Base-by-base conservation (phyloP, 73 alveolate species). In the Durusdinium trenchii region DNA sequence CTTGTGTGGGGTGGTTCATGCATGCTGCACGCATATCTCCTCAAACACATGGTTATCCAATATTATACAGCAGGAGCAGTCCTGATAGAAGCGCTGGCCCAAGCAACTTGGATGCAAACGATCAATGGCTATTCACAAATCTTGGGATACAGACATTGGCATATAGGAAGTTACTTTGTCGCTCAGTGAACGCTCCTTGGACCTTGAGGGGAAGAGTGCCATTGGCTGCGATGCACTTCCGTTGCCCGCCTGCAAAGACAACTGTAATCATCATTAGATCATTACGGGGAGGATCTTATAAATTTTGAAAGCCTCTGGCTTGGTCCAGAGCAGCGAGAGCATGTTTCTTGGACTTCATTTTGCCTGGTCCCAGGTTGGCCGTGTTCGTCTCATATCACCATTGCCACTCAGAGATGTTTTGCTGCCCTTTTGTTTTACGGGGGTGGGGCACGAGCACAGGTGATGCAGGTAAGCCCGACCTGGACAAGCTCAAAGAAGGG, bases 31-130 rank as follows among this genome's bases (percentile, higher is more conserved):
- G n/a, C n/a, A n/a, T n/a, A n/a, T n/a, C n/a, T n/a, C n/a, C n/a
- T n/a, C n/a, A n/a, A n/a, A n/a, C n/a, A n/a, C n/a, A n/a, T n/a
- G n/a, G n/a, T n/a, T 20, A 54, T 54, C 64, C 64, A 12, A 20
- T 1, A 32, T 60, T 60, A 32, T 18, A 6, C 43, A 12, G 86
- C 36, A 89, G 96, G 96, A 64, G 96, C 96, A 64, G 96, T 90
- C 86, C 57, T 90, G 48, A 67, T 90, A 47, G 96, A 90, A 90
- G 96, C 96, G n/a, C 61, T 90, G 96, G 96, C 96, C 50, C 69
- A 51, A 50, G 96, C 92, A 5, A 46, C 57, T 75, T 45, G 62
- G 45, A 45, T 46, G 85, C 54, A 75, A 10, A 38, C 35, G 46
- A 75, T 32, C 52, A 73, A 6, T 40, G 43, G 86, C 60, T 38